Evolutionary conservation across 2,329 filamentous ascomycete genomes (phyloP).

Genomic region (Arthroderma uncinatum): DNA sequence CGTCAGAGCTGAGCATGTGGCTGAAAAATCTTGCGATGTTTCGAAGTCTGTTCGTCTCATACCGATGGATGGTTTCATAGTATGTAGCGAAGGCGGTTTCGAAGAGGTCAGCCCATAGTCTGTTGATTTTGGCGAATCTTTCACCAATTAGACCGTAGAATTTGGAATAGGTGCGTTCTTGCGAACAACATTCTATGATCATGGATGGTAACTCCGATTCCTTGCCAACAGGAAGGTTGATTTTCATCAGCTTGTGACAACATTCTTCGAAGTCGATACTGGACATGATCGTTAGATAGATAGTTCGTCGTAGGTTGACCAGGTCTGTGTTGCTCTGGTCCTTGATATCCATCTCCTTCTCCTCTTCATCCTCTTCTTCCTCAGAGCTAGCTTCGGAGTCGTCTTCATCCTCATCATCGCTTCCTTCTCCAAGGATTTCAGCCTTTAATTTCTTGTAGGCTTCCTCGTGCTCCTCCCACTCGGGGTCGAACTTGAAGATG

Average conservation of each 20-base stretch:
- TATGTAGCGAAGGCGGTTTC: constrained; percentile 84
- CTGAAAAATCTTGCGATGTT: constrained; percentile 95
- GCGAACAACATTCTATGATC: constrained; percentile 93
- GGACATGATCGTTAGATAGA: constrained; percentile 96
- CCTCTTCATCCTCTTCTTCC: constrained; percentile 66
- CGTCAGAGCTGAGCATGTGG: constrained; percentile 76
- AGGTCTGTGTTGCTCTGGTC: constrained; percentile 95
- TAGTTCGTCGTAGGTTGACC: constrained; percentile 82
- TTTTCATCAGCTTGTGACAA: constrained; percentile 91
- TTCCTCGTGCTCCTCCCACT: constrained; percentile 84
- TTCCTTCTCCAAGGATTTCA: constrained; percentile 89
- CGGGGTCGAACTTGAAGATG: constrained; percentile 84
- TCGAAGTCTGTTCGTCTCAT: constrained; percentile 86
- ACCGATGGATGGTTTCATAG: constrained; percentile 94
- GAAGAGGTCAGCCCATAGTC: constrained; percentile 87
- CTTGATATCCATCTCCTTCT: constrained; percentile 86
- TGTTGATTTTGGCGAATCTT: constrained; percentile 89
- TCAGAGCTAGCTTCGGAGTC: constrained; percentile 52
- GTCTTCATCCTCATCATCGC: constrained; percentile 64
- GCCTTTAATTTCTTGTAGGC: constrained; percentile 83
- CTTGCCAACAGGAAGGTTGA: constrained; percentile 74
- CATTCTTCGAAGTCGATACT: constrained; percentile 94
- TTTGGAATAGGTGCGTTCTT: constrained; percentile 94
- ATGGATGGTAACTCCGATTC: constrained; percentile 89
- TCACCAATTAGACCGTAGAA: constrained; percentile 94